Evolutionary conservation across 2,329 filamentous ascomycete species (phyloP).

Genomic region (Aspergillus amoenus): DNA sequence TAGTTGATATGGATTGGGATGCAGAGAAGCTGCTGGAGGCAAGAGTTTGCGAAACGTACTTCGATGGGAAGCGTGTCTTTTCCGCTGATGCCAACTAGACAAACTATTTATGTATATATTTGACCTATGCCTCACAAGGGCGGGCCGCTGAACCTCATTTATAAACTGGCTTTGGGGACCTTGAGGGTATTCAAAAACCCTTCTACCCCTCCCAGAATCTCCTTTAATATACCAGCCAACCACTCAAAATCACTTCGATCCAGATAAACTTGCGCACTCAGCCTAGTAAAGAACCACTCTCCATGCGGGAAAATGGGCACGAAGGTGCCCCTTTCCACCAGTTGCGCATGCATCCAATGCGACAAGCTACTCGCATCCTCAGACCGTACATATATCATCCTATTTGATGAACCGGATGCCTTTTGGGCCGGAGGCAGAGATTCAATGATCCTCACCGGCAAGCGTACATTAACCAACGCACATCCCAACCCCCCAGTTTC

Average conservation of each 20-base stretch:
- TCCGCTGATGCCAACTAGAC: no score
- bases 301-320: constrained; percentile 63
- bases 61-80: constrained; percentile 37
- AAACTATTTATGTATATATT: background rate
- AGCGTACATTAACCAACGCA: constrained; percentile 68
- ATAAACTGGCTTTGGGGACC: background rate
- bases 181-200: constrained; percentile 35
- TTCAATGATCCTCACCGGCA: constrained; percentile 58
- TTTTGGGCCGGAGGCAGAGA: no score
- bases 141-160: background rate
- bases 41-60: constrained; percentile 44
- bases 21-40: constrained; percentile 40
- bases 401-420: background rate
- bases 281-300: constrained; percentile 65
- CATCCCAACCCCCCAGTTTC: constrained; percentile 71
- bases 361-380: constrained; percentile 45
- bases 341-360: constrained; percentile 57
- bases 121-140: background rate
- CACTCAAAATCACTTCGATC: constrained; percentile 75
- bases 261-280: constrained; percentile 84
- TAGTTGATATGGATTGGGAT: constrained; percentile 44
- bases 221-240: constrained; percentile 60
- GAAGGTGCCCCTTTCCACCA: constrained; percentile 68
- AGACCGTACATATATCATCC: constrained; percentile 32
- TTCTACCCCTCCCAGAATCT: constrained; percentile 54